Evolutionary conservation across 345 rosid species (phyloP).

Genomic region (Raphanus sativus): DNA sequence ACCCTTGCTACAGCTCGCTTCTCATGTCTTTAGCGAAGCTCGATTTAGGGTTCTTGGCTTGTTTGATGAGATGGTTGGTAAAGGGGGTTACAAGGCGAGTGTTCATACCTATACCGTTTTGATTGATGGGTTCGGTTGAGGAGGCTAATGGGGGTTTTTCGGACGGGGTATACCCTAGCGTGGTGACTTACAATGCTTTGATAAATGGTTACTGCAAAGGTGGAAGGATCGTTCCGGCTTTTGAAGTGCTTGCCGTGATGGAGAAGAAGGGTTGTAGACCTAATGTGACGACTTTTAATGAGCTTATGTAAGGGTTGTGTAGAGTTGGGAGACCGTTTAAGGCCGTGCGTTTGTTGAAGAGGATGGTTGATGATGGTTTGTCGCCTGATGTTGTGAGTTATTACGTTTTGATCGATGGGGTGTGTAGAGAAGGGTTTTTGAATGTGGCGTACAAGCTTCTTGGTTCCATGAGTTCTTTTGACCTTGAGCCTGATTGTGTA

Average conservation of each 20-base stretch:
- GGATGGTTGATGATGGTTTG: constrained; percentile 29
- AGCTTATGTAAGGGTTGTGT: constrained; percentile 56
- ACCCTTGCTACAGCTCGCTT: background rate
- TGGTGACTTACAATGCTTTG: background rate
- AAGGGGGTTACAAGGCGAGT: background rate
- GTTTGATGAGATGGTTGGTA: background rate
- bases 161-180: background rate
- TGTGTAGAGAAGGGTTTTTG: constrained; percentile 49
- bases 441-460: constrained; percentile 42
- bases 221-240: background rate
- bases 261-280: background rate
- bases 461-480: constrained; percentile 38
- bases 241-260: background rate
- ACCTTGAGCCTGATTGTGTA: background rate
- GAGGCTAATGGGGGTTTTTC: background rate
- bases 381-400: constrained; percentile 42
- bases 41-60: background rate
- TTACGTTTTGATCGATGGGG: constrained; percentile 48
- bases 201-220: background rate
- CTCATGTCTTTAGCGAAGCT: background rate
- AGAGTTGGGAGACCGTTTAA: constrained; percentile 44
- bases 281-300: background rate
- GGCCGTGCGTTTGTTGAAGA: constrained; percentile 42
- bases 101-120: background rate
- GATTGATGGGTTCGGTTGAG: background rate